These are phyloP conservation scores for Thyridium curvatum DNA, from an alignment of 2,329 filamentous ascomycete genomes.

Conservation along the genomic window DNA sequence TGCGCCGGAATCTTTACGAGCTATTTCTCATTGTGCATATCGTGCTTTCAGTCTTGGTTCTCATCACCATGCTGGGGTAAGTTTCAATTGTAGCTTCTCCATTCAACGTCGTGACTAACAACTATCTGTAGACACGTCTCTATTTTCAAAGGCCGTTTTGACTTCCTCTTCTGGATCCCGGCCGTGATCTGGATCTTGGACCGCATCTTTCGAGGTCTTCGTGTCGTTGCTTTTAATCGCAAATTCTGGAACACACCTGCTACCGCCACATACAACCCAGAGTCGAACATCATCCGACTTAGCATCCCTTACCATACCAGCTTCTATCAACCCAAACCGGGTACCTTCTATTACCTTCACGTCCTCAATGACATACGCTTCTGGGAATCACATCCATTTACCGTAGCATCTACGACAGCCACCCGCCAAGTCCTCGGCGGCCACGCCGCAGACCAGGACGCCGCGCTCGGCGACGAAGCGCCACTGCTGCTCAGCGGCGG, in stretches of 20 bases:
- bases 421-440: slow-evolving; percentile 7
- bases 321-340: slow-evolving; percentile 26
- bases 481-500: slow-evolving; percentile 19
- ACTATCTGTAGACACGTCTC: slow-evolving; percentile 29
- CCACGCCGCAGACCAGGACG: not conserved
- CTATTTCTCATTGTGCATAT: slow-evolving; percentile 38
- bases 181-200: slow-evolving; percentile 31
- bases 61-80: slow-evolving; percentile 40
- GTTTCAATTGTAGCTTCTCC: slow-evolving; percentile 17
- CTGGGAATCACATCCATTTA: slow-evolving; percentile 47
- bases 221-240: slow-evolving; percentile 33
- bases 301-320: slow-evolving; percentile 25
- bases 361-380: slow-evolving; percentile 29
- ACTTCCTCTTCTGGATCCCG: slow-evolving; percentile 37
- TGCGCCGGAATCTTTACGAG: slow-evolving; percentile 48
- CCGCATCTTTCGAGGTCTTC: slow-evolving; percentile 31
- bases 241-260: slow-evolving; percentile 28
- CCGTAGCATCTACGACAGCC: slow-evolving; percentile 21
- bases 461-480: slow-evolving; percentile 19
- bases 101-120: too few species aligned
- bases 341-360: slow-evolving; percentile 39
- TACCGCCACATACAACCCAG: slow-evolving; percentile 23
- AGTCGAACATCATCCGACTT: slow-evolving; percentile 35
- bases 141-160: slow-evolving; percentile 42
- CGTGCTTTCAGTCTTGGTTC: slow-evolving; percentile 27